phyloP scores from a whole-genome alignment of 129 eudicot species.

The Cynara cardunculus region DNA sequence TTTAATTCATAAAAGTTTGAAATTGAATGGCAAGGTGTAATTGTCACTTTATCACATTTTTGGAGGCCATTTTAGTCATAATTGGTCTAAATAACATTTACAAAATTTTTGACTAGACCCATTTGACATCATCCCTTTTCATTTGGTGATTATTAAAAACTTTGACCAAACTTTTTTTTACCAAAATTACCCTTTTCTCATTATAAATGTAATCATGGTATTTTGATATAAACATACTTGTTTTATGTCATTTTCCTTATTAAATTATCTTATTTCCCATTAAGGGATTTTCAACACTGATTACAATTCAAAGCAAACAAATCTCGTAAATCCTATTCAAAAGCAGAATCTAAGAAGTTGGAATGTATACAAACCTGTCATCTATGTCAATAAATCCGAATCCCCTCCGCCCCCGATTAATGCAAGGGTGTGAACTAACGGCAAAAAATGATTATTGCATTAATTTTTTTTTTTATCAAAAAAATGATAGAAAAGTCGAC shows the following conservation, averaged over 20 bases:
- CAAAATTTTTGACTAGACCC: not conserved
- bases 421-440: not conserved
- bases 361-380: not conserved
- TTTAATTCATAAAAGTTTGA: not conserved
- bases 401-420: not conserved
- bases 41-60: not conserved
- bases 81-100: not conserved
- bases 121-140: not conserved
- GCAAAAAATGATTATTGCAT: not conserved
- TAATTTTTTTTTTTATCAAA: too few species aligned
- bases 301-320: not conserved
- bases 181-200: not conserved
- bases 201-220: not conserved
- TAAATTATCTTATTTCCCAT: not conserved
- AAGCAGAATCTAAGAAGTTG: too few species aligned
- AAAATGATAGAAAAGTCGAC: not conserved
- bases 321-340: too few species aligned
- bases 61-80: not conserved
- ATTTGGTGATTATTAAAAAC: not conserved
- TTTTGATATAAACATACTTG: not conserved
- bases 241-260: not conserved
- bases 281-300: too few species aligned
- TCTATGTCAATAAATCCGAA: too few species aligned
- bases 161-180: not conserved
- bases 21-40: not conserved